Evolutionary conservation across 371 early-diverging fungal species (phyloP), one percentile per base, ranked within the genome.

Genomic region (Mortierella sp.): DNA sequence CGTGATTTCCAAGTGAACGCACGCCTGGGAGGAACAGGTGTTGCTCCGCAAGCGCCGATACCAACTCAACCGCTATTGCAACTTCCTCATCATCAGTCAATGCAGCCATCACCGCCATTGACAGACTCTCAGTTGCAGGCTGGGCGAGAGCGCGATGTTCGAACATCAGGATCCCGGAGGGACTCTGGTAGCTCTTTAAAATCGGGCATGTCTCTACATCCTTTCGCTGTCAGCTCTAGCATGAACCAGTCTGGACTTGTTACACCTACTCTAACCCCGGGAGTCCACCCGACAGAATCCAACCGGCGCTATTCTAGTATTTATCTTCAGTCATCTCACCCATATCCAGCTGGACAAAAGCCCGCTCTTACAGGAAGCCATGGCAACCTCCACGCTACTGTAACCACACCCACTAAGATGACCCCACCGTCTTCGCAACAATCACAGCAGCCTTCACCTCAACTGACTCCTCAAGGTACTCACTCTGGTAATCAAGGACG

Each of bases 1-100:
- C 60, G 60, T 39, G 74, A 73, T 21, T 68, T 46, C 28, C 64
- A 61, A 23, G 26, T 50, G 31, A 72, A 67, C 21, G 18, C 58
- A 9, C 54, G 67, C 12, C 50, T 71, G 31, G 62, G 66, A 24
- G 61, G 71, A 14, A 52, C 61, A 24, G 50, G 41, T 24, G 24
- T n/a, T 28, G 19, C 38, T 31, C n/a, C 28, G 41, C 23, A 42
- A 52, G 6, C 16, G 30, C 1, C 53, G 42, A 19, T 52, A 28
- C 2, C 60, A 39, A 16, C 60, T 39, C 27, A 9, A 14, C 23
- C 39, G 26, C 3, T 16, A 42, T 18, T 18, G n/a, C 62, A 62
- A 0, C 47, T 28, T 24, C 66, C 48, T 34, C 58, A 58, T 19
- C 45, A 54, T 4, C 45, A 58, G 14, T 42, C 19, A 16, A 5